Evolutionary conservation across 495 filamentous ascomycete species (phyloP), one percentile per base, ranked within the genome.

Genomic region (Aspergillus asperescens): DNA sequence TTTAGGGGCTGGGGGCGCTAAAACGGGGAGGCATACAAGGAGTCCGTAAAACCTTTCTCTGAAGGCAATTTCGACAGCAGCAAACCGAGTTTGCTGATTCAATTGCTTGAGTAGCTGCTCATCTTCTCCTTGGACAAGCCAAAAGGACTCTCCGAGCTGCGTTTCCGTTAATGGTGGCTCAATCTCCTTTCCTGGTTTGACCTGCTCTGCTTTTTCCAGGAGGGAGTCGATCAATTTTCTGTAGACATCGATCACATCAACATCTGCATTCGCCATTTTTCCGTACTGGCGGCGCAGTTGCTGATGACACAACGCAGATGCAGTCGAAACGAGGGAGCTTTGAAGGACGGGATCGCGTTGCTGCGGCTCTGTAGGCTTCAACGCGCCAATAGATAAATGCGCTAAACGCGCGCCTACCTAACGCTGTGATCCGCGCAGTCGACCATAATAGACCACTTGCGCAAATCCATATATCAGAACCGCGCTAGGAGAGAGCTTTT

Each of bases 51-150:
- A 93, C 49, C 82, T 81, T 57, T 85, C 80, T 51, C 88, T 79
- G 40, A 84, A 88, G 16, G 87, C 88, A 20, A 84, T 88, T 62
- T 95, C 90, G 31, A 91, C 79, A 12, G 84, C 76, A 40, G 86
- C 81, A 62, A 80, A 80, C 34, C 78, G 79, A 12, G 76, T 68
- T 55, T 79, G 75, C 20, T 62, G 66, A 18, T 55, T 65, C 25
- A 70, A 31, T 41, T 63, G 50, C 38, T 63, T 56, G 9, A 60
- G 7, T 62, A 7, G 52, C 35, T 5, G 55, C 45, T 66, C 48
- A 47, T 71, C 54, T 16, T 63, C 59, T 8, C 60, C 61, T 10
- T 65, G 50, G 10, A 74, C 40, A 25, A 68, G 56, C 68, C 68
- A 73, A 23, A 74, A 69, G 1, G 61, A 52, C 16, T 75, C 70